phyloP scores from a whole-genome alignment of 2,329 filamentous ascomycete species.

The Talaromyces atroroseus region DNA sequence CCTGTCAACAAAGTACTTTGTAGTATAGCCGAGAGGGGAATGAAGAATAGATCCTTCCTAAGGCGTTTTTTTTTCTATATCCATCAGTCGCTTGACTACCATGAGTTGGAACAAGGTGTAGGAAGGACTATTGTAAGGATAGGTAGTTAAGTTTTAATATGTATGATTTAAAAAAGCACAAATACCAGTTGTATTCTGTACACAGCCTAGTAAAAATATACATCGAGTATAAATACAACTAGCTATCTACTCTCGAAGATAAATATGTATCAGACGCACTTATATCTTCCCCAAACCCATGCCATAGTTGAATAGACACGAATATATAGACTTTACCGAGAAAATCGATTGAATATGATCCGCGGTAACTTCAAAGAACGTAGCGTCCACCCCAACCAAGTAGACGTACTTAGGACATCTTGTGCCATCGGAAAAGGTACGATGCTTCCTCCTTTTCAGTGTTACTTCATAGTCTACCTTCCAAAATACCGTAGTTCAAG shows the following conservation, averaged over 20 bases:
- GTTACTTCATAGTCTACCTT: conserved; percentile 28
- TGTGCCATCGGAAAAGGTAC: neutral
- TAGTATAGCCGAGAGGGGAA: conserved; percentile 14
- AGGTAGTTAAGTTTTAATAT: neutral
- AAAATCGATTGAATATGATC: neutral
- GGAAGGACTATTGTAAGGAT: neutral
- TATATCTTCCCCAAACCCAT: neutral
- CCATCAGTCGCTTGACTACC: neutral
- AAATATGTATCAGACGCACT: neutral
- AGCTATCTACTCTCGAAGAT: neutral
- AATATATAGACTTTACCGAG: neutral
- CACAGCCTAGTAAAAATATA: neutral
- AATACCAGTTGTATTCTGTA: neutral
- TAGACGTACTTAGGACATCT: neutral
- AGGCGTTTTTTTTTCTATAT: neutral
- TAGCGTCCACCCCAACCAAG: neutral
- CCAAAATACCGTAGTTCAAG: conserved; percentile 48
- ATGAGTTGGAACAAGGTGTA: neutral
- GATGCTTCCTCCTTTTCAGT: neutral
- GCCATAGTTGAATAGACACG: neutral
- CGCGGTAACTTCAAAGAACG: neutral
- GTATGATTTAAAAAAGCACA: neutral
- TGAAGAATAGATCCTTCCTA: conserved; percentile 11
- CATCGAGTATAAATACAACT: neutral
- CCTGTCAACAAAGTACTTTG: conserved; percentile 7